Conservation (phyloP, 164 flowering plant genomes). For the Annona cherimola region DNA sequence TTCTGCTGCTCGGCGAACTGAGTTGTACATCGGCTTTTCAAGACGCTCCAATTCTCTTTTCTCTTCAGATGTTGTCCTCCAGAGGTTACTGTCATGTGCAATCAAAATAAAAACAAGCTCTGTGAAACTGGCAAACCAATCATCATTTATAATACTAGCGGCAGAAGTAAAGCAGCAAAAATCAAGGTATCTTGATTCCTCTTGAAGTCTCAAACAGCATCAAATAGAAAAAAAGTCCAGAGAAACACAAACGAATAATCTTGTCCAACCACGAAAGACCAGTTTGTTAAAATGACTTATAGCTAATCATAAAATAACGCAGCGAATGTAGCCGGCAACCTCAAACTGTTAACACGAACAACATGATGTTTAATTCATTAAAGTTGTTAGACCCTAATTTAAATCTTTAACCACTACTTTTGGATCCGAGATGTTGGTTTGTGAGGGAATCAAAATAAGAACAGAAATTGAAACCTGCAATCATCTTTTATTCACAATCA, state of each 20-base stretch:
- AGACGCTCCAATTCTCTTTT: conserved; percentile 93
- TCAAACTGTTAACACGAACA: neutral
- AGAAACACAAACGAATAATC: neutral
- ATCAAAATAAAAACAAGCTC: conserved; percentile 2
- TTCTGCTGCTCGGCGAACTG: conserved; percentile 95
- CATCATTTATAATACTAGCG: neutral
- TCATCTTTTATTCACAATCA: neutral
- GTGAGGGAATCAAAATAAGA: neutral
- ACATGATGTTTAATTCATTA: neutral
- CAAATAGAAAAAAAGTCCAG: neutral
- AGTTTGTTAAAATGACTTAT: too few relatives aligned
- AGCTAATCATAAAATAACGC: too few relatives aligned
- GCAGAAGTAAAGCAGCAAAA: neutral
- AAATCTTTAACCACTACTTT: too few relatives aligned
- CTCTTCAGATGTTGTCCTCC: conserved; percentile 98
- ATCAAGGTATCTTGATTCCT: neutral
- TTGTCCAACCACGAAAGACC: neutral
- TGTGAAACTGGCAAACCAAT: neutral
- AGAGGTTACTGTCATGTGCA: conserved; percentile 53
- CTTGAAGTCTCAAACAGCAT: neutral
- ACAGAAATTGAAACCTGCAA: neutral
- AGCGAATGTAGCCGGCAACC: too few relatives aligned
- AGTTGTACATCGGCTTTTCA: conserved; percentile 76
- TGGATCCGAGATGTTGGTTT: too few relatives aligned
- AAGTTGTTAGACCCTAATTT: too few relatives aligned